Base-by-base conservation (phyloP, 805 yeast genomes). In the Debaryomyces tyrocola region DNA sequence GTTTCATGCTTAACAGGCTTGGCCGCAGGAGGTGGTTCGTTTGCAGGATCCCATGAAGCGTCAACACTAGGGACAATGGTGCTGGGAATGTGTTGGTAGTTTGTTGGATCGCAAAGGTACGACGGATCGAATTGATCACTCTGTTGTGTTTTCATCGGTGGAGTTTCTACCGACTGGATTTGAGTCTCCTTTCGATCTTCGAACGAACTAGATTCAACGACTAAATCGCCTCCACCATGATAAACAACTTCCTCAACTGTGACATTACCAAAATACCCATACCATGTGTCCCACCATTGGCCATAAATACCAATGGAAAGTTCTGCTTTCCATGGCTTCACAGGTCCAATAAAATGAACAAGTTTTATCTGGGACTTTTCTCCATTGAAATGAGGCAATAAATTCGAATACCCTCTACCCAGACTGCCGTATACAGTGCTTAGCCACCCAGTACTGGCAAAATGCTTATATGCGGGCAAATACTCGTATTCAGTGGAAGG, bases 331-430 rank as follows among this genome's bases (percentile, higher is more conserved):
- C 87, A 80, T 0, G 88, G 88, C 55, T 84, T 84, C 11, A 57
- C 54, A 3, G 77, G 67, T 0, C 92, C 92, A 51, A 87, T 85
- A 56, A 78, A 87, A 61, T 87, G 94, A 7, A 84, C 66, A 37
- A 83, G 63, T 40, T 79, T 82, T 37, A 80, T 73, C 46, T 62
- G 61, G 7, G 63, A 52, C 10, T 53, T 44, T 7, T 43, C 40
- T 31, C 45, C 50, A 12, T 49, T 47, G 20, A 52, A 46, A 48
- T 52, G 54, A 4, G 39, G 43, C 15, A 51, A 34, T 1, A 67
- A 68, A 15, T 65, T 50, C 11, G 53, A 40, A 11, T 50, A 51
- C 46, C 64, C 63, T 10, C 4, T 9, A 14, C 20, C 33, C 50
- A 40, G 47, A 44, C 44, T 39, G 11, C 18, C 12, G 11, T 24